Conservation (phyloP, 2,329 filamentous ascomycete genomes). For the Pseudofabraea citricarpa region DNA sequence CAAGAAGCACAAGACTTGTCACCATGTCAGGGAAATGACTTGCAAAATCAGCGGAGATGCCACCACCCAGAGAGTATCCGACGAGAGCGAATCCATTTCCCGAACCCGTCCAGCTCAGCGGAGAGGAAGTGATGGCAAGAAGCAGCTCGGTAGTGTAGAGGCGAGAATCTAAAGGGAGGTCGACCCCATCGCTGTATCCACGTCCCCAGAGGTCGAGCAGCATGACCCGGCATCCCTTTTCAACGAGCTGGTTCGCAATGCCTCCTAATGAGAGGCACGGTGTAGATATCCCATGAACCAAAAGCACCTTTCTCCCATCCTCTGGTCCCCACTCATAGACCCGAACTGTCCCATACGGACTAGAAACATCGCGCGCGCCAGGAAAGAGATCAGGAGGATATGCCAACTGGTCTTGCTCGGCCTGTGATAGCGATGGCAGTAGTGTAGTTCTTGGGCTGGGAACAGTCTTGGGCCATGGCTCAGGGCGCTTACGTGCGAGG, state of each 20-base stretch:
- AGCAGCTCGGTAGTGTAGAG: slow-evolving; percentile 65
- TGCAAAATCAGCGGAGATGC: slow-evolving; percentile 65
- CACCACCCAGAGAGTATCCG: slow-evolving; percentile 78
- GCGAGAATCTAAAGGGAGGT: slow-evolving; percentile 54
- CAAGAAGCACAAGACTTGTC: slow-evolving; percentile 67
- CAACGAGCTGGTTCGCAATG: slow-evolving; percentile 60
- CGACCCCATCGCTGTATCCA: slow-evolving; percentile 70
- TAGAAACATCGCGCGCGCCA: slow-evolving; percentile 62
- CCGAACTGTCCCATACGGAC: slow-evolving; percentile 65
- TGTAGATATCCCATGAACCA: slow-evolving; percentile 79
- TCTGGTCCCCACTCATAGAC: slow-evolving; percentile 80
- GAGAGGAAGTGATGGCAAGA: slow-evolving; percentile 59
- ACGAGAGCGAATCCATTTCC: slow-evolving; percentile 59
- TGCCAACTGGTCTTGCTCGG: slow-evolving; percentile 37
- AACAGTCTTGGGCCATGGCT: slow-evolving; percentile 10
- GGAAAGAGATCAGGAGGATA: slow-evolving; percentile 70
- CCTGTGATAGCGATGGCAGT: slow-evolving; percentile 14
- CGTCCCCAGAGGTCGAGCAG: slow-evolving; percentile 74
- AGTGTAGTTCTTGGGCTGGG: slow-evolving; percentile 18
- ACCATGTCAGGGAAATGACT: slow-evolving; percentile 65
- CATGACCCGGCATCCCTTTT: slow-evolving; percentile 69
- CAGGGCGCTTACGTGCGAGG: slow-evolving; percentile 5
- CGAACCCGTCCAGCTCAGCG: slow-evolving; percentile 47
- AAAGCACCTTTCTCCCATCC: slow-evolving; percentile 64
- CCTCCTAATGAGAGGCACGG: slow-evolving; percentile 66